Evolutionary conservation across 2,329 filamentous ascomycete species (phyloP), one percentile per base, ranked within the genome.

Genomic region (Paecilomyces dactylethromorphus): DNA sequence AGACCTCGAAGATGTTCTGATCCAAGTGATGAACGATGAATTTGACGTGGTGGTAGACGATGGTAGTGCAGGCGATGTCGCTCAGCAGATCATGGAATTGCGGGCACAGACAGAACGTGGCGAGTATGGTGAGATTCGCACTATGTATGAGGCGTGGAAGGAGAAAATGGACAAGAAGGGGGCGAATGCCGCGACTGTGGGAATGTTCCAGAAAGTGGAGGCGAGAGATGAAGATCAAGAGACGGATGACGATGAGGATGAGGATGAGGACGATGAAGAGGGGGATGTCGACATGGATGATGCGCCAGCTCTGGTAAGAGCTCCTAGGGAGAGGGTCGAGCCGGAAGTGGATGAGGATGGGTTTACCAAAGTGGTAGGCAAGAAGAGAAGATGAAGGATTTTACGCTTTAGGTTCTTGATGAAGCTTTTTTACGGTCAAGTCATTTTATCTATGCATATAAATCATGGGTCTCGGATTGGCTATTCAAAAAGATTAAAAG

Each of bases 21-120:
- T 96, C 53, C 90, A 97, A 69, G 87, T 96, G 61, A 94, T 97
- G 88, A 84, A 89, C 62, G 94, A 97, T 77, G 94, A 99, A 76
- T 99, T 97, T 69, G 92, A 96, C 68, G 89, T 94, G 58, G 88
- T 90, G 58, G 85, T 97, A 29, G 94, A 97, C 69, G 94, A 99
- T 74, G 92, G 92, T 66, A 93, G 88, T 54, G 89, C 87, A 33
- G 86, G 83, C 56, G 84, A 87, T 58, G 84, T 96, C 6, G 92
- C 92, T 10, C 79, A 81, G 59, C 81, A 87, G 66, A 90, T 97
- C 59, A 76, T 95, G 72, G 80, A 81, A 56, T 77, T 93, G 63
- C 81, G 86, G 67, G 79, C 80, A 59, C 82, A 89, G 69, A 86
- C 87, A 67, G 79, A 81, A 59, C 81, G 83, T 62, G 89, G 89